These are phyloP conservation scores for Hortiboletus flavorubellus DNA, from an alignment of 768 basidiomycete genomes.

Conservation along the genomic window DNA sequence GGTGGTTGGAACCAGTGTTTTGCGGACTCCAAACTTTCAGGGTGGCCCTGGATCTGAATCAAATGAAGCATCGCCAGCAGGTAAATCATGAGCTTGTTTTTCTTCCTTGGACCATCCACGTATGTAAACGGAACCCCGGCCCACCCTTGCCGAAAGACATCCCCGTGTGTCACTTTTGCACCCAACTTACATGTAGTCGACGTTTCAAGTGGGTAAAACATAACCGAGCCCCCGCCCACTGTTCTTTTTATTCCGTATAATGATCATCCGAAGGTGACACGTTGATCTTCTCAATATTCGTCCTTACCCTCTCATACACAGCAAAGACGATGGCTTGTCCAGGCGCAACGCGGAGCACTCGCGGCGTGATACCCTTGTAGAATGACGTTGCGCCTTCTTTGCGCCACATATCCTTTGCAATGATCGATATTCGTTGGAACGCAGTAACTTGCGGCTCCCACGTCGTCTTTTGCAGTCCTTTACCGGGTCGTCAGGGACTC, in stretches of 20 bases:
- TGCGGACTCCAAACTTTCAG: too few species aligned
- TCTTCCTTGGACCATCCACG: too few species aligned
- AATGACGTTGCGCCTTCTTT: slow-evolving; percentile 87
- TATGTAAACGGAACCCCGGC: too few species aligned
- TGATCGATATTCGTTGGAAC: slow-evolving; percentile 71
- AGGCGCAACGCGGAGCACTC: slow-evolving; percentile 93
- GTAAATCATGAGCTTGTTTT: too few species aligned
- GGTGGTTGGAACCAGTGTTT: too few species aligned
- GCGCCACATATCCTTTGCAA: slow-evolving; percentile 91
- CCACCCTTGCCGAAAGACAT: too few species aligned
- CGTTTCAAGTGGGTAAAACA: not conserved
- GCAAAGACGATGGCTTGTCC: slow-evolving; percentile 97
- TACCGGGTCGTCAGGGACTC: not conserved
- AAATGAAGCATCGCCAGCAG: too few species aligned
- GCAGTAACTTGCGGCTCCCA: slow-evolving; percentile 73
- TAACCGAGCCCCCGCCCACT: not conserved
- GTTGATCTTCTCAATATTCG: slow-evolving; percentile 63
- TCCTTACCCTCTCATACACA: slow-evolving; percentile 89
- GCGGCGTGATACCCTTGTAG: slow-evolving; percentile 98
- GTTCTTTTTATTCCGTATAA: slow-evolving; percentile 59
- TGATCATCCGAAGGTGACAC: slow-evolving; percentile 57
- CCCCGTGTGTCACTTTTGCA: too few species aligned
- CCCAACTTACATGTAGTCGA: too few species aligned
- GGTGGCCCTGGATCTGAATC: too few species aligned
- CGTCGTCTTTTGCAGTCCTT: slow-evolving; percentile 83